Percentiles rank a stretch among this genome's conserved stretches.
Evolutionary conservation across 768 basidiomycete genomes (phyloP).

Genomic region (Roridomyces roridus): DNA sequence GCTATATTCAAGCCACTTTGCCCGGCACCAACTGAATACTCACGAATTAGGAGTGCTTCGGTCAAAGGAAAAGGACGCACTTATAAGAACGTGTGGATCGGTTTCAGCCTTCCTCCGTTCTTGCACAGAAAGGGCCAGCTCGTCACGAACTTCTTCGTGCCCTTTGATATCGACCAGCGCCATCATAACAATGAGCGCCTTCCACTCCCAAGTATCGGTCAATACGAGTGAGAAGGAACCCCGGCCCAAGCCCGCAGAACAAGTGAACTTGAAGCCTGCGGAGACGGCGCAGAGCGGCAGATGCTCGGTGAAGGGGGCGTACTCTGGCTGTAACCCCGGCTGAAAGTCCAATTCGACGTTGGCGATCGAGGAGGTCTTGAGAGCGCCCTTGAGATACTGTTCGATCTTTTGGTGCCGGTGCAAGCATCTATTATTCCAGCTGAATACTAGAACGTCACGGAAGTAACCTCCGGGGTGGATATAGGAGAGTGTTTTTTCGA

Average conservation of each 20-base stretch:
- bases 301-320: conserved; percentile 8
- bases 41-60: neutral
- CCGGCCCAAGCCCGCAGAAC: conserved; percentile 16
- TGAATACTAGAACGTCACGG: conserved; percentile 27
- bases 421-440: conserved; percentile 25
- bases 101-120: conserved; percentile 17
- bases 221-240: conserved; percentile 23
- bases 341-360: conserved; percentile 4
- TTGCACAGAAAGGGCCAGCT: too few relatives aligned
- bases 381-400: conserved; percentile 11
- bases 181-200: conserved; percentile 25
- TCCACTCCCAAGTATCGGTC: conserved; percentile 20
- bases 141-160: conserved; percentile 27
- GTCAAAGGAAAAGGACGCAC: conserved; percentile 10
- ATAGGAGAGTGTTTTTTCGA: neutral
- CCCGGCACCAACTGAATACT: conserved; percentile 47
- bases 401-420: conserved; percentile 22
- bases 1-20: conserved; percentile 51
- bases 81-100: conserved; percentile 28
- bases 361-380: neutral
- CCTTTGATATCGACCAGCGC: conserved; percentile 26
- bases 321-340: conserved; percentile 9
- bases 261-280: conserved; percentile 27
- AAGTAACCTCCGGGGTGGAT: conserved; percentile 16
- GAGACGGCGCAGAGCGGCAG: conserved; percentile 15